These are phyloP conservation scores for Garcia nutans DNA, from an alignment of 345 rosid genomes.

Conservation along the genomic window DNA sequence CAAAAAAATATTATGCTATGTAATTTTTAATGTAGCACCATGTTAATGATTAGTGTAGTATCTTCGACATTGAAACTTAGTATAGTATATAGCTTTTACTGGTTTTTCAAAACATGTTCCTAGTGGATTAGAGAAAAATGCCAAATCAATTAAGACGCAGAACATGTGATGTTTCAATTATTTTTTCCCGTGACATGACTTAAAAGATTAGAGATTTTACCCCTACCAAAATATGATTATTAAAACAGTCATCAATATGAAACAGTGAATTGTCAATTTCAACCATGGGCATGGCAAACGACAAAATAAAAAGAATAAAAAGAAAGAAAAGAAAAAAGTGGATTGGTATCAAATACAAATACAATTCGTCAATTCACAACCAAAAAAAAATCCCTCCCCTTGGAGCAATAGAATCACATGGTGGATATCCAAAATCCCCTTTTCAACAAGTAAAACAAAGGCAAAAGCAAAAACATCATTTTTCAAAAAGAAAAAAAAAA, in stretches of 20 bases:
- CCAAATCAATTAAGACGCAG: neutral
- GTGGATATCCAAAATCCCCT: conserved; percentile 18
- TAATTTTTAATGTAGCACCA: too few relatives aligned
- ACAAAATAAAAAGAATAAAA: neutral
- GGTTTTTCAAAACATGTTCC: too few relatives aligned
- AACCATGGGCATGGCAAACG: neutral
- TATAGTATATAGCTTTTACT: too few relatives aligned
- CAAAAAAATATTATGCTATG: too few relatives aligned
- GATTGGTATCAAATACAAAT: neutral
- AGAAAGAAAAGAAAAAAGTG: neutral
- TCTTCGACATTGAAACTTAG: too few relatives aligned
- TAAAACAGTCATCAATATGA: neutral
- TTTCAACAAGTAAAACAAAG: neutral
- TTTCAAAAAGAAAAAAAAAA: neutral
- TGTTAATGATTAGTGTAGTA: too few relatives aligned
- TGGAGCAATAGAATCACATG: conserved; percentile 16
- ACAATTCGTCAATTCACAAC: neutral
- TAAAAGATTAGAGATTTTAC: neutral
- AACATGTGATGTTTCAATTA: neutral
- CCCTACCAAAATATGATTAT: neutral
- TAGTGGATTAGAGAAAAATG: neutral
- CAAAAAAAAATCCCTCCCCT: neutral
- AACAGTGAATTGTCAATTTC: neutral
- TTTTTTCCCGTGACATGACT: neutral
- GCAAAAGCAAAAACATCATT: neutral